A percentile compares a stretch with the other conserved stretches of the same genome.
Conservation (phyloP, 345 rosid genomes). For the Pugionium cornutum region DNA sequence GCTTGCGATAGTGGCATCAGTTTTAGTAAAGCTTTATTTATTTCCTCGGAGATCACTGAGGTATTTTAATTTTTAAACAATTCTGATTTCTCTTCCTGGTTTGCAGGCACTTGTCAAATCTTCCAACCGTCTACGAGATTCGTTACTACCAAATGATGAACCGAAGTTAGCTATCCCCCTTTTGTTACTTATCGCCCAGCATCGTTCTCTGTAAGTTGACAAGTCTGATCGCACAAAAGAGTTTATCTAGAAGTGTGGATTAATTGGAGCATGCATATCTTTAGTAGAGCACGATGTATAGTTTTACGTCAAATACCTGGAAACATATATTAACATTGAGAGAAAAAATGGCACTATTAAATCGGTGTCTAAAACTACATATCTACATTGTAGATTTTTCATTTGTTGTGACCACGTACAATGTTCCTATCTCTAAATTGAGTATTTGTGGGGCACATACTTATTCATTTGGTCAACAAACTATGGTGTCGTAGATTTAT, state of each 20-base stretch:
- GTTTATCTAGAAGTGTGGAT: conserved; percentile 7
- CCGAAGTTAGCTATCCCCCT: conserved; percentile 90
- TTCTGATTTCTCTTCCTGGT: conserved; percentile 22
- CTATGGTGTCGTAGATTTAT: conserved; percentile 13
- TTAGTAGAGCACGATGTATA: neutral
- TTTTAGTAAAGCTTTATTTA: conserved; percentile 1
- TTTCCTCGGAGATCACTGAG: conserved; percentile 1
- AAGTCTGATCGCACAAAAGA: conserved; percentile 12
- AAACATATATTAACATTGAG: conserved; percentile 13
- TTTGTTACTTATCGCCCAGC: conserved; percentile 89
- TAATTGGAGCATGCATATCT: neutral
- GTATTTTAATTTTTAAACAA: neutral
- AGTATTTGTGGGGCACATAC: conserved; percentile 16
- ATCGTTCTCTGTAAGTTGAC: conserved; percentile 85
- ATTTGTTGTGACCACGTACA: conserved; percentile 22
- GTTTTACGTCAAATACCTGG: conserved; percentile 21
- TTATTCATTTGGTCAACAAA: conserved; percentile 15
- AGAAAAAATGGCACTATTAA: conserved; percentile 9
- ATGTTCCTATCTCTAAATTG: conserved; percentile 20
- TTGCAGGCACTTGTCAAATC: conserved; percentile 94
- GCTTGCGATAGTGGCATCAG: conserved; percentile 19
- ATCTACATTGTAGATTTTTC: conserved; percentile 16
- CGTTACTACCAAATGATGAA: conserved; percentile 92
- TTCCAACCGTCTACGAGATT: conserved; percentile 85
- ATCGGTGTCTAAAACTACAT: conserved; percentile 20